Conservation (phyloP, 2,329 filamentous ascomycete species). For the Epicoccum nigrum region DNA sequence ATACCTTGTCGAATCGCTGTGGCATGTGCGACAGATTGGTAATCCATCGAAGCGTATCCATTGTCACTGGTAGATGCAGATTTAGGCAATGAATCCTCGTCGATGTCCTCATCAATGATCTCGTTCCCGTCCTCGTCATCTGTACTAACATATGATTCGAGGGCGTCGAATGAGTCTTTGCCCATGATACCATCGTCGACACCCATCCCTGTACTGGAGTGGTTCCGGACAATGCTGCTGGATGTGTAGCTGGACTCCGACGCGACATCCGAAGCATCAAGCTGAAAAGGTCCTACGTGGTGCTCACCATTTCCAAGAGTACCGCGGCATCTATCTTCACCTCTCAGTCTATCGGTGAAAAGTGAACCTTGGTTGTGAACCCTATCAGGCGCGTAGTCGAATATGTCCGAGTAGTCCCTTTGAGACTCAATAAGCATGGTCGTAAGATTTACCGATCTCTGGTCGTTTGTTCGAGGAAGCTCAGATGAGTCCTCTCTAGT, state of each 20-base stretch:
- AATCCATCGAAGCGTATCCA: background rate
- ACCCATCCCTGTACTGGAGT: background rate
- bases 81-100: slow-evolving; percentile 6
- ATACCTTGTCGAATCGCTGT: background rate
- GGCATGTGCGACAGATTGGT: background rate
- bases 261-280: slow-evolving; percentile 11
- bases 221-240: background rate
- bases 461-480: background rate
- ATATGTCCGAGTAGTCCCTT: background rate
- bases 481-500: background rate
- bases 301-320: background rate
- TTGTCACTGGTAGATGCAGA: slow-evolving; percentile 2
- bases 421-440: no score
- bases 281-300: background rate
- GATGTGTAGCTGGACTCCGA: slow-evolving; percentile 10
- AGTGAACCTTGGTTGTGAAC: background rate
- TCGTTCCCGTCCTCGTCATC: slow-evolving; percentile 6
- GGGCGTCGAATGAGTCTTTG: slow-evolving; percentile 3
- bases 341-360: background rate
- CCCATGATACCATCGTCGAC: background rate
- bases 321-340: background rate
- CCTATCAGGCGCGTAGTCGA: background rate
- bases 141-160: slow-evolving; percentile 6
- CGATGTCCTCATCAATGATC: background rate
- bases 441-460: no score